phyloP scores from a whole-genome alignment of 495 filamentous ascomycete species.

The Penicillium subrubescens region DNA sequence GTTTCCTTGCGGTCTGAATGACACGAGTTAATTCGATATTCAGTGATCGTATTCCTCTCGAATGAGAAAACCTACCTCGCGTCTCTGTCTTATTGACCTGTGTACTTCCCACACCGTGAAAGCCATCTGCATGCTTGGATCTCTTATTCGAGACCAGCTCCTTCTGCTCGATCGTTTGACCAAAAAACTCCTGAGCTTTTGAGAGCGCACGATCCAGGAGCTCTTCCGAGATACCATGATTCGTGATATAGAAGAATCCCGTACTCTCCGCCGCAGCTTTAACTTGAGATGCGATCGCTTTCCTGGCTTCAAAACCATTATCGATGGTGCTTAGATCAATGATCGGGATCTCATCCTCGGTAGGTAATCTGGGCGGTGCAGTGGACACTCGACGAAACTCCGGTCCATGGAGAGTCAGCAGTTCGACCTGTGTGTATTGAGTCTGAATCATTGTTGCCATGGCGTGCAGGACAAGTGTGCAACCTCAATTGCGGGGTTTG shows the following conservation, averaged over 20 bases:
- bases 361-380: conserved; percentile 31
- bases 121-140: conserved; percentile 36
- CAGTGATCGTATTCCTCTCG: background rate
- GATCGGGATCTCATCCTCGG: conserved; percentile 57
- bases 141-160: conserved; percentile 27
- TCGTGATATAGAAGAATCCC: conserved; percentile 59
- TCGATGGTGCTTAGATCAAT: conserved; percentile 51
- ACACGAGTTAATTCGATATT: conserved; percentile 1
- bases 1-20: conserved; percentile 40
- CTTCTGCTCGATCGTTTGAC: conserved; percentile 42
- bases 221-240: conserved; percentile 53
- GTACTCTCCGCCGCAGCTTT: conserved; percentile 47
- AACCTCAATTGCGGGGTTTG: background rate
- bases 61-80: conserved; percentile 16
- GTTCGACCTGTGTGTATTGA: conserved; percentile 37
- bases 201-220: conserved; percentile 42
- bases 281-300: conserved; percentile 42
- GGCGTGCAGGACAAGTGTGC: background rate
- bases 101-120: conserved; percentile 26
- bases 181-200: conserved; percentile 49
- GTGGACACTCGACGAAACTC: conserved; percentile 39
- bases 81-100: conserved; percentile 35
- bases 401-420: conserved; percentile 30
- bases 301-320: conserved; percentile 37
- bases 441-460: conserved; percentile 8